These are phyloP conservation scores for Digitaria exilis DNA, from an alignment of 202 grass and related monocot genomes.

Conservation along the genomic window DNA sequence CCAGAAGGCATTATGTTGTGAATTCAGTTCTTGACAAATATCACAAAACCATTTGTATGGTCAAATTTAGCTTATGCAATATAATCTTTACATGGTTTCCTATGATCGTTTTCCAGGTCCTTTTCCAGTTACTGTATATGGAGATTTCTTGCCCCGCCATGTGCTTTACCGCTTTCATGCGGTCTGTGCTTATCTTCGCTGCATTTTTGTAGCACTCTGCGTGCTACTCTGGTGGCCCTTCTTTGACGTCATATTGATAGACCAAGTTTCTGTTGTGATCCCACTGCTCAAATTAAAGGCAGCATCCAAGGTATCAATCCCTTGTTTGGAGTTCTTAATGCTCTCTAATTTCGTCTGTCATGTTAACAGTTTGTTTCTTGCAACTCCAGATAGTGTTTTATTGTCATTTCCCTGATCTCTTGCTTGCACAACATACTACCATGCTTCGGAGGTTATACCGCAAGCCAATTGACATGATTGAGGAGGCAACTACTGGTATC, in stretches of 20 bases:
- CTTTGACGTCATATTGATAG: slow-evolving; percentile 83
- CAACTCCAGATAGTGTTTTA: slow-evolving; percentile 81
- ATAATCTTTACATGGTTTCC: background rate
- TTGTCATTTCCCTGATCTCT: slow-evolving; percentile 93
- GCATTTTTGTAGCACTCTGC: slow-evolving; percentile 86
- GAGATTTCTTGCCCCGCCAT: slow-evolving; percentile 89
- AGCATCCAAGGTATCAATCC: slow-evolving; percentile 65
- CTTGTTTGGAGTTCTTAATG: slow-evolving; percentile 2
- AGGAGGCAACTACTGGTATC: slow-evolving; percentile 87
- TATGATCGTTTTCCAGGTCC: slow-evolving; percentile 53
- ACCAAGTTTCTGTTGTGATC: slow-evolving; percentile 96
- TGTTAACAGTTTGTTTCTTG: slow-evolving; percentile 13
- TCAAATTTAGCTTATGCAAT: background rate
- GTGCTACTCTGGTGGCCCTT: slow-evolving; percentile 79
- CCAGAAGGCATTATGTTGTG: background rate
- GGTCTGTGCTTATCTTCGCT: slow-evolving; percentile 86
- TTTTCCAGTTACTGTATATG: slow-evolving; percentile 85
- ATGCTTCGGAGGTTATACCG: slow-evolving; percentile 79
- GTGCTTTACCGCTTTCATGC: slow-evolving; percentile 87
- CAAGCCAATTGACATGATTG: slow-evolving; percentile 89
- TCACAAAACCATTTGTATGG: background rate
- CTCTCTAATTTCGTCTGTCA: slow-evolving; percentile 22
- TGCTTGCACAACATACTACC: slow-evolving; percentile 88
- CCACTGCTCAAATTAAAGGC: slow-evolving; percentile 74
- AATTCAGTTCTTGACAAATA: slow-evolving; percentile 23